Evolutionary conservation across 805 yeast genomes (phyloP), one percentile per base, ranked within the genome.

Genomic region (Wickerhamiella qilinensis): DNA sequence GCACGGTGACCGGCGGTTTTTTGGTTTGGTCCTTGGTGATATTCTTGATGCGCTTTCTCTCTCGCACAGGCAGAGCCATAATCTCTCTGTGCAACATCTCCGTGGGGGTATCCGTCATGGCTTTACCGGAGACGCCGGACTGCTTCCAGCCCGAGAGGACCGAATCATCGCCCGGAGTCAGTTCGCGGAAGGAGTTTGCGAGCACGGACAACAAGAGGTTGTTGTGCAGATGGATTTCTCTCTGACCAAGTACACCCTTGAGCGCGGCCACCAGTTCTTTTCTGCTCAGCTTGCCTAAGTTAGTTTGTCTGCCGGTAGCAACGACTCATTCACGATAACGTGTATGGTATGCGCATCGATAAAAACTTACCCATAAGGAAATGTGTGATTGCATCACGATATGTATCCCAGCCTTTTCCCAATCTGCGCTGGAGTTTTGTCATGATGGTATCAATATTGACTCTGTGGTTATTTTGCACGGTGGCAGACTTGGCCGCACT

Each of bases 21-120:
- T 82, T 82, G 12, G 93, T 88, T 2, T 85, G 68, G 33, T 86
- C 95, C 52, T 77, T 71, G 2, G 88, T 75, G 33, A 88, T 84
- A 40, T 72, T 73, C 54, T 85, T 83, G 42, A 88, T 74, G 53
- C 97, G 66, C 46, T 83, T 70, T 43, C 97, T 64, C 54, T 91
- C 98, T 46, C 80, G 67, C 2, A 79, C 71, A 0, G 96, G 83
- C 46, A 88, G 64, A 2, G 88, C 77, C 75, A 91, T 71, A 31
- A 88, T 79, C 56, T 84, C 88, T 52, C 75, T 79, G 52, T 86
- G 84, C 53, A 91, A 67, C 54, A 81, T 74, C 57, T 84, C 94
- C 7, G 80, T 63, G 40, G 72, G 73, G 38, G 68, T 55, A 47
- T 68, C 51, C 53, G 53, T 47, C 58, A 70, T 56, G 57, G 72